These are phyloP conservation scores for Cutaneotrichosporon mucoides DNA, from an alignment of 1,284 basidiomycete species.

Conservation along the genomic window DNA sequence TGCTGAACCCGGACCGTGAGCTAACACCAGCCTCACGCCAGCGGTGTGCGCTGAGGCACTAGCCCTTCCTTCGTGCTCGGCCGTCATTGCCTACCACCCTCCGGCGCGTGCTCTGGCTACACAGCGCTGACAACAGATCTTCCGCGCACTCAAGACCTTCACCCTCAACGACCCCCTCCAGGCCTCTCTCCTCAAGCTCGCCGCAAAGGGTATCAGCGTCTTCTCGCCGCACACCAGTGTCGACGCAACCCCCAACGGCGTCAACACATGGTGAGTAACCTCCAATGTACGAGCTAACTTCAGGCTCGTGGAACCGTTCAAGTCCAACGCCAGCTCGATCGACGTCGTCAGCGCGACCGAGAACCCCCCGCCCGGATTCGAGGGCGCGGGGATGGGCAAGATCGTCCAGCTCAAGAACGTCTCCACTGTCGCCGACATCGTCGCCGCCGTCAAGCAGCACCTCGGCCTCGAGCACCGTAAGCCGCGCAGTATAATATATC, in stretches of 20 bases:
- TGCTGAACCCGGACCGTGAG: conserved; percentile 28
- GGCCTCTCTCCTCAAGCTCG: conserved; percentile 69
- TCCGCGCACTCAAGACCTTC: conserved; percentile 70
- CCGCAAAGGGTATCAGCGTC: conserved; percentile 74
- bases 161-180: conserved; percentile 77
- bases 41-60: conserved; percentile 73
- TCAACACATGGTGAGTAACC: conserved; percentile 66
- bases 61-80: conserved; percentile 56
- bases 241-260: conserved; percentile 73
- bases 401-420: conserved; percentile 56
- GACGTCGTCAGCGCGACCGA: conserved; percentile 23
- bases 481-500: conserved; percentile 28
- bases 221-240: conserved; percentile 84
- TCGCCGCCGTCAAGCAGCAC: conserved; percentile 64
- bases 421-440: conserved; percentile 55
- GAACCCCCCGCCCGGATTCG: conserved; percentile 36
- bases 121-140: conserved; percentile 54
- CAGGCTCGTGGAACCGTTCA: conserved; percentile 44
- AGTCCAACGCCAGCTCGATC: conserved; percentile 19
- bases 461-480: conserved; percentile 63
- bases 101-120: conserved; percentile 45
- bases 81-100: conserved; percentile 81
- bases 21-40: conserved; percentile 63
- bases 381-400: conserved; percentile 62
- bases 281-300: not conserved